Evolutionary conservation across 345 rosid genomes (phyloP).

Genomic region (Populus tremula): DNA sequence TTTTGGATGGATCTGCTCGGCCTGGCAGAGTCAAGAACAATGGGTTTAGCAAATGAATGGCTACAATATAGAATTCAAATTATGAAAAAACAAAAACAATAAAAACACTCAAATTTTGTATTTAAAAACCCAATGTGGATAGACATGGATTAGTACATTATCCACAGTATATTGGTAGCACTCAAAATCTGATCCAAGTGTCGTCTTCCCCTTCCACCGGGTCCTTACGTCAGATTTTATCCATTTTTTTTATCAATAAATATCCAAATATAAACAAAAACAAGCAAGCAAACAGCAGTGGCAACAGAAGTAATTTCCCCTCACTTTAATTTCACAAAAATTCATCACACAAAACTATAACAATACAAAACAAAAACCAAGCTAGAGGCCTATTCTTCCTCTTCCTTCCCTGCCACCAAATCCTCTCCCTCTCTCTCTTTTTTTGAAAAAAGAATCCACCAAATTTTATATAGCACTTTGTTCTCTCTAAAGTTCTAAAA

Average conservation of each 20-base stretch:
- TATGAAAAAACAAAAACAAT: no score
- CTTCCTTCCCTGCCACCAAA: constrained; percentile 24
- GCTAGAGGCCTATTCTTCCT: constrained; percentile 22
- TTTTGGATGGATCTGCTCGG: no score
- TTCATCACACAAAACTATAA: neutral
- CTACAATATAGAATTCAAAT: no score
- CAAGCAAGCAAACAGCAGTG: constrained; percentile 12
- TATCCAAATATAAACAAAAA: constrained; percentile 6
- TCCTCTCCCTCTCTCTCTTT: neutral
- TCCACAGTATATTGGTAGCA: no score
- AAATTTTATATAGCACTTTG: neutral
- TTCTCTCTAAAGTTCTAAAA: neutral
- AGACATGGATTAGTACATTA: no score
- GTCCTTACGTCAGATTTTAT: constrained; percentile 42
- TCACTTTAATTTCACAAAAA: neutral
- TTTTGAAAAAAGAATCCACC: neutral
- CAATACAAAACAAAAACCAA: constrained; percentile 8
- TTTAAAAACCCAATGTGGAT: no score
- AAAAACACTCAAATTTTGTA: no score
- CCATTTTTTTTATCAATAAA: constrained; percentile 24
- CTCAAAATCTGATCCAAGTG: neutral
- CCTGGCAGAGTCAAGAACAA: no score
- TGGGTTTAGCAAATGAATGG: no score
- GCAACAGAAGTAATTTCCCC: neutral
- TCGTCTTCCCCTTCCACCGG: constrained; percentile 16